phyloP scores from a whole-genome alignment of 495 filamentous ascomycete genomes.

The Diplogelasinospora grovesii region DNA sequence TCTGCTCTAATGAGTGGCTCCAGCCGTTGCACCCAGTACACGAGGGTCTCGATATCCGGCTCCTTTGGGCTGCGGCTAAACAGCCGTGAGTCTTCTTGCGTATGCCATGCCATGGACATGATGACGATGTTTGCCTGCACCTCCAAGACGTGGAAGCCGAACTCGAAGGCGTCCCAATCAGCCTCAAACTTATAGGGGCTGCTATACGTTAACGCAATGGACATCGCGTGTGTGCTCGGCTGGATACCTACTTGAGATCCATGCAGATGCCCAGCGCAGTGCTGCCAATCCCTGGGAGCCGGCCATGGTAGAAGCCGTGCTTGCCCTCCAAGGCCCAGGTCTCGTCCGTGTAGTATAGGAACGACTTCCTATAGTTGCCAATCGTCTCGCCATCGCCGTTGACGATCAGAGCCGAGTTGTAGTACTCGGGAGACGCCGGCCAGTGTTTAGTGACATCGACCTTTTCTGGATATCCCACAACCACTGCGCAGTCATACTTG shows the following conservation, averaged over 20 bases:
- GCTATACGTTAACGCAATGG: slow-evolving; percentile 10
- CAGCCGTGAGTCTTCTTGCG: slow-evolving; percentile 44
- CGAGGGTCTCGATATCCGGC: slow-evolving; percentile 74
- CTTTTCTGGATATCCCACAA: slow-evolving; percentile 85
- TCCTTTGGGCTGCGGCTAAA: slow-evolving; percentile 38
- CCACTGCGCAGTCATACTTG: slow-evolving; percentile 68
- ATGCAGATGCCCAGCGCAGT: slow-evolving; percentile 78
- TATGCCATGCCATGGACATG: slow-evolving; percentile 86
- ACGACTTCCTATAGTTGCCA: slow-evolving; percentile 80
- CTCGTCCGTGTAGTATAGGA: slow-evolving; percentile 68
- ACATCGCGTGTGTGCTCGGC: background rate
- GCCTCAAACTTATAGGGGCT: slow-evolving; percentile 68
- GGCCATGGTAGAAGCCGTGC: slow-evolving; percentile 51
- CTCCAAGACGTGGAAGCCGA: slow-evolving; percentile 70
- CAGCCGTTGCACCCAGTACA: slow-evolving; percentile 85
- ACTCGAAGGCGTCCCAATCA: slow-evolving; percentile 75
- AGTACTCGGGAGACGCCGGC: slow-evolving; percentile 50
- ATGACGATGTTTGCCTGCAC: slow-evolving; percentile 64
- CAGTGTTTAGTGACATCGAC: slow-evolving; percentile 41
- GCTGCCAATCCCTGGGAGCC: slow-evolving; percentile 45
- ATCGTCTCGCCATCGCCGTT: slow-evolving; percentile 63
- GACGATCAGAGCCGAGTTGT: slow-evolving; percentile 80
- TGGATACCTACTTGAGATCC: slow-evolving; percentile 53
- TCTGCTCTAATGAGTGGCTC: slow-evolving; percentile 60
- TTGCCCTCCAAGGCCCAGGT: slow-evolving; percentile 72